Evolutionary conservation across 208 protist species (phyloP).

Genomic region (Novymonas esmeraldas): DNA sequence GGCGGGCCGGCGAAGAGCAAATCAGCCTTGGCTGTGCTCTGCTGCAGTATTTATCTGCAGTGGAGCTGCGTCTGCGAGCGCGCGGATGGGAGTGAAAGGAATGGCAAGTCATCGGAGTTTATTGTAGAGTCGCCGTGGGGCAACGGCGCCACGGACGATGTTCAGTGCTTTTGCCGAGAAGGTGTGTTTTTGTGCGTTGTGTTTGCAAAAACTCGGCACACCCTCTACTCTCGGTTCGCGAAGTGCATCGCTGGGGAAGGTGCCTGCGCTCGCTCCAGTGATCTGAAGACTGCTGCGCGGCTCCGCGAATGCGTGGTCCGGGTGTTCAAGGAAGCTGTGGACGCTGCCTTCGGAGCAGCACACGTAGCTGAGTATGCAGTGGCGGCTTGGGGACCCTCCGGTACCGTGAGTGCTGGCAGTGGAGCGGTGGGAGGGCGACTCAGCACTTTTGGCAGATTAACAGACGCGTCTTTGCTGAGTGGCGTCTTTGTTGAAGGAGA

Average conservation of each 20-base stretch:
- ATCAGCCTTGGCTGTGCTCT: conserved; percentile 12
- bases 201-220: neutral
- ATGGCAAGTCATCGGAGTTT: neutral
- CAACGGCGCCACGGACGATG: neutral
- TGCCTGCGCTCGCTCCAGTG: too few species aligned
- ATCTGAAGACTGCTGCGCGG: neutral
- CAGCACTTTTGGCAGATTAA: neutral
- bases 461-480: neutral
- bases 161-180: neutral
- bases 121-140: neutral
- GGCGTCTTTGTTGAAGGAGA: neutral
- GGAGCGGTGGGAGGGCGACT: neutral
- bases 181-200: neutral
- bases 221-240: neutral
- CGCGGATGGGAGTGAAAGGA: neutral
- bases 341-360: neutral
- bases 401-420: neutral
- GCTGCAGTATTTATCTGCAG: conserved; percentile 4
- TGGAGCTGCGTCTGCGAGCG: conserved; percentile 1
- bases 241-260: neutral
- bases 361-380: neutral
- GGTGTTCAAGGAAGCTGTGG: neutral
- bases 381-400: neutral
- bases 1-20: neutral
- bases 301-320: neutral